Evolutionary conservation across 768 basidiomycete species (phyloP), one percentile per base, ranked within the genome.

Genomic region (Lentinula sp.): DNA sequence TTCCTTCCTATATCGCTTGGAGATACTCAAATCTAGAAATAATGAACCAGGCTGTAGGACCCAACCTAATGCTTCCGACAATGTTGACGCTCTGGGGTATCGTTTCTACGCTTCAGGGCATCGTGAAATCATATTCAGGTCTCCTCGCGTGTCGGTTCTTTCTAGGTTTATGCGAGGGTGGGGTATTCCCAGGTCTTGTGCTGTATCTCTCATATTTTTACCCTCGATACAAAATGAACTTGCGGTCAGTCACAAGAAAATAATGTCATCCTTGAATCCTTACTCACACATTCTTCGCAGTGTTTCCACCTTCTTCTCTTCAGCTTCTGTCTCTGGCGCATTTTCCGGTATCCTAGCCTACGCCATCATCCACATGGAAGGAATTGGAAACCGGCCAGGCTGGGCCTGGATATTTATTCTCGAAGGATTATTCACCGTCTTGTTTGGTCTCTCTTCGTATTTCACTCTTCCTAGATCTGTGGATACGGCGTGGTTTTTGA

Each of bases 81-180:
- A 83, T 88, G 79, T 71, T 88, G 52, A 78, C 81, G 0, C 65
- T 83, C 0, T 91, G 89, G 88, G 88, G 88, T n/a, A 50, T 88
- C n/a, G 79, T 85, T 12, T 78, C 81, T 9, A 77, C 84, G 7
- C 73, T 83, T 50, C 87, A 90, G 78, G 86, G 88, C 35, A 75
- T 87, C 15, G 78, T 81, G 13, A 72, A 68, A 42, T 74, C 62
- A 50, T 83, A 83, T 61, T 36, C 62, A 3, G 80, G 79, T 33
- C 74, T 83, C 3, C 69, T 82, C 50, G 78, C 72, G 3, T 79
- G 78, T 46, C 74, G 81, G n/a, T 83, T 81, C 72, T 81, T 83
- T 71, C 73, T 83, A 23, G 81, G 81, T 35, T 70, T 82, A 68
- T 74, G 76, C 60, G 85, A 75, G 76, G 83, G 72, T 77, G 85